phyloP scores from a whole-genome alignment of 1,284 basidiomycete genomes.

The Leccinum ambiguum region DNA sequence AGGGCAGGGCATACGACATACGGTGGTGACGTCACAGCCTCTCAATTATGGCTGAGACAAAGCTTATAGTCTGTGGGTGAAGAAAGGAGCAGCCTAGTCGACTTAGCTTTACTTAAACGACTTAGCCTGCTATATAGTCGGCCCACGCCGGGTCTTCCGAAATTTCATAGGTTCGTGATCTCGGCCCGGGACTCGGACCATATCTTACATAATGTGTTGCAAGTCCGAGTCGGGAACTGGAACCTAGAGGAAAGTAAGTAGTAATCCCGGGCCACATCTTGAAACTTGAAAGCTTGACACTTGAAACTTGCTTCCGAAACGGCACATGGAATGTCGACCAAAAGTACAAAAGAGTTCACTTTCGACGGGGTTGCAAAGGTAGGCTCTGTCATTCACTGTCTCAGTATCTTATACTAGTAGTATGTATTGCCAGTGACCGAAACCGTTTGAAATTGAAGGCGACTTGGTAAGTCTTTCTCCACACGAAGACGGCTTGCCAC shows the following conservation, averaged over 20 bases:
- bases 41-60: no score
- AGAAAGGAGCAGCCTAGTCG: no score
- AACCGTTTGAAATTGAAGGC: constrained; percentile 36
- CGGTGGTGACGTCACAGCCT: no score
- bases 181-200: no score
- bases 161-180: constrained; percentile 10
- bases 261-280: not conserved
- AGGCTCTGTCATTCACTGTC: not conserved
- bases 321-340: constrained; percentile 29
- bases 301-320: not conserved
- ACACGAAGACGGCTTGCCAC: not conserved
- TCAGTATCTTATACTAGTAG: no score
- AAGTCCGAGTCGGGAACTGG: not conserved
- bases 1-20: no score
- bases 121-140: no score
- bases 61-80: no score
- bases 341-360: constrained; percentile 37
- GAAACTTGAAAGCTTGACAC: not conserved
- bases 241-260: no score
- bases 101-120: no score
- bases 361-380: constrained; percentile 59
- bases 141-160: not conserved
- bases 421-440: no score
- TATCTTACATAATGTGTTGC: no score
- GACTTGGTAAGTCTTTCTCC: constrained; percentile 51